These are phyloP conservation scores for Plasmopara halstedii DNA, from an alignment of 352 stramenopile species.

Conservation along the genomic window DNA sequence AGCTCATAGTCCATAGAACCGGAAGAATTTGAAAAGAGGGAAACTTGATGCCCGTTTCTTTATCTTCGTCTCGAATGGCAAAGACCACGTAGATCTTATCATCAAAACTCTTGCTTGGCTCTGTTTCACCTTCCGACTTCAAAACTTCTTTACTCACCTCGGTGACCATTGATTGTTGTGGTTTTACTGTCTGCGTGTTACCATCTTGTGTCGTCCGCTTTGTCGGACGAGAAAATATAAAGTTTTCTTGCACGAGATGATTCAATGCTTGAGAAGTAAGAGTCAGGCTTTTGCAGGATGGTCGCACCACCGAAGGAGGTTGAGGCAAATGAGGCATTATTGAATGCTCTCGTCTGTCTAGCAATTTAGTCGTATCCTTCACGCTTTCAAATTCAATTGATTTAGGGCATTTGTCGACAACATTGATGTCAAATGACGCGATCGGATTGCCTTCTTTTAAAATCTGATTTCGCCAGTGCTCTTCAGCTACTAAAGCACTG, in stretches of 20 bases:
- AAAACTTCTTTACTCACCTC: too few relatives aligned
- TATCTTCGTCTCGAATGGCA: constrained; percentile 5
- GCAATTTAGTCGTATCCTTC: background rate
- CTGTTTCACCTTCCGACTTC: too few relatives aligned
- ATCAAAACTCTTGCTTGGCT: constrained; percentile 7
- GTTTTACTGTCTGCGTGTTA: constrained; percentile 1
- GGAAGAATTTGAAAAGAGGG: constrained; percentile 26
- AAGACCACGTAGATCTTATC: constrained; percentile 32
- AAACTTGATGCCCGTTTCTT: constrained; percentile 7
- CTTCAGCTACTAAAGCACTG: constrained; percentile 28
- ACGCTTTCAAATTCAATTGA: background rate
- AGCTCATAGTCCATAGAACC: background rate
- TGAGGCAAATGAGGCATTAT: constrained; percentile 1
- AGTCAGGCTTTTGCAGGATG: constrained; percentile 9
- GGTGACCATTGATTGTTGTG: too few relatives aligned
- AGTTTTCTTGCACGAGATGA: constrained; percentile 57
- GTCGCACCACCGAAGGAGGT: constrained; percentile 1
- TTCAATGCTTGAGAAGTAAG: constrained; percentile 29
- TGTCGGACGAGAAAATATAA: constrained; percentile 50
- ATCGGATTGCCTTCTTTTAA: constrained; percentile 62
- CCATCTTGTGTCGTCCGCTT: constrained; percentile 3
- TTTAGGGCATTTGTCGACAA: constrained; percentile 18
- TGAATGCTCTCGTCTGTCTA: background rate
- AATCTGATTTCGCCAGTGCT: constrained; percentile 17
- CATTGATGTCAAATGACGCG: constrained; percentile 41